phyloP scores from a whole-genome alignment of 176 grass and related monocot genomes.

The Aegilops tauschii region DNA sequence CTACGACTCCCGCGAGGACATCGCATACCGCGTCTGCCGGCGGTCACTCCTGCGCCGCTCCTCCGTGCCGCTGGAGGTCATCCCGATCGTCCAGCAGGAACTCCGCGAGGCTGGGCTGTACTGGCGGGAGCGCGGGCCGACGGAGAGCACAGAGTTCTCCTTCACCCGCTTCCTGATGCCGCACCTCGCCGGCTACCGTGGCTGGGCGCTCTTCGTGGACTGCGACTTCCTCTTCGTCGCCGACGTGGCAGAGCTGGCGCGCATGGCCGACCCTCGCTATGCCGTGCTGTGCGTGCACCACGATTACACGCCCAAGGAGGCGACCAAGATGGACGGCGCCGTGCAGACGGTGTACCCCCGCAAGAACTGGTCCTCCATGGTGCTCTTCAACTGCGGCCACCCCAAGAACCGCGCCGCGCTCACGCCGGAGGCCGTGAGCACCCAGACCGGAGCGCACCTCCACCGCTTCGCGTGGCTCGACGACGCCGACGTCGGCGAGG shows the following conservation, averaged over 20 bases:
- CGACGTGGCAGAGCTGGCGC: slow-evolving; percentile 47
- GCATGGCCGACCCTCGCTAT: slow-evolving; percentile 13
- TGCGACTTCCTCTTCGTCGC: slow-evolving; percentile 79
- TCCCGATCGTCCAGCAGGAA: slow-evolving; percentile 58
- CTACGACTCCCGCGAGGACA: slow-evolving; percentile 77
- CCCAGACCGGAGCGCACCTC: slow-evolving; percentile 56
- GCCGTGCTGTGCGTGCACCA: slow-evolving; percentile 83
- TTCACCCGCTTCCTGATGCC: slow-evolving; percentile 91
- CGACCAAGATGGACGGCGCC: slow-evolving; percentile 92
- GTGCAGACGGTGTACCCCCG: slow-evolving; percentile 82
- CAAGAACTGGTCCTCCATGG: slow-evolving; percentile 99
- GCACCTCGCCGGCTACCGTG: slow-evolving; percentile 42
- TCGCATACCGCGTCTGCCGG: slow-evolving; percentile 68
- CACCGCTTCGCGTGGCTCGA: slow-evolving; percentile 92
- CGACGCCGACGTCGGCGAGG: slow-evolving; percentile 77
- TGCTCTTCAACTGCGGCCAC: slow-evolving; percentile 85
- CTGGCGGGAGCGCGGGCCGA: slow-evolving; percentile 64
- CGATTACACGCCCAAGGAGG: slow-evolving; percentile 64
- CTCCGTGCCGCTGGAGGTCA: slow-evolving; percentile 53
- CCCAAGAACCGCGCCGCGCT: slow-evolving; percentile 77
- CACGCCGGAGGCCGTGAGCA: slow-evolving; percentile 75
- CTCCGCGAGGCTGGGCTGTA: slow-evolving; percentile 57
- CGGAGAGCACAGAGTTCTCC: slow-evolving; percentile 92
- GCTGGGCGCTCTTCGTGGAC: slow-evolving; percentile 83
- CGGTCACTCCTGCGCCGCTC: slow-evolving; percentile 57